phyloP scores from a whole-genome alignment of 2,329 filamentous ascomycete species.

The Alternaria panax region DNA sequence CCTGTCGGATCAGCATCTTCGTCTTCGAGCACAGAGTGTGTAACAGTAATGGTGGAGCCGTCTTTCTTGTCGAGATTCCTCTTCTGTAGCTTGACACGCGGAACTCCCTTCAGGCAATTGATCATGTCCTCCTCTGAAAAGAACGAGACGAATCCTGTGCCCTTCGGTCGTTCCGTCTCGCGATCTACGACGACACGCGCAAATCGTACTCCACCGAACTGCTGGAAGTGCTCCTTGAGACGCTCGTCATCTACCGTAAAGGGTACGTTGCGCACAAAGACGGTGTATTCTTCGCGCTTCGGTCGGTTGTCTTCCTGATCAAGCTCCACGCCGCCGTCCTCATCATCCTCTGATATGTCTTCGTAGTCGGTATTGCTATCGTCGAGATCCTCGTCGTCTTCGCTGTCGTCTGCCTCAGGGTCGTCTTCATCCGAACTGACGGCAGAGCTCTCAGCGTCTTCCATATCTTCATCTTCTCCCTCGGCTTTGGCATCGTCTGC shows the following conservation, averaged over 20 bases:
- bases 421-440: constrained; percentile 52
- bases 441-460: constrained; percentile 48
- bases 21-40: constrained; percentile 84
- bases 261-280: constrained; percentile 94
- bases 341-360: constrained; percentile 47
- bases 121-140: constrained; percentile 77
- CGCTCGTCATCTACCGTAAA: constrained; percentile 85
- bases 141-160: constrained; percentile 96
- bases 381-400: constrained; percentile 49
- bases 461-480: constrained; percentile 48
- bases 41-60: constrained; percentile 45
- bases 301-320: constrained; percentile 38
- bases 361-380: constrained; percentile 52
- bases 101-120: constrained; percentile 77
- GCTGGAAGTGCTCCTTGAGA: constrained; percentile 83
- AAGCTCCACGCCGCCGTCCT: constrained; percentile 48
- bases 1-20: constrained; percentile 82
- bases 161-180: constrained; percentile 83
- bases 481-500: constrained; percentile 53
- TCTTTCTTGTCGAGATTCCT: constrained; percentile 46
- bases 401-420: constrained; percentile 49
- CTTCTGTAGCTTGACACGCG: constrained; percentile 55
- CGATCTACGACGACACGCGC: constrained; percentile 90
- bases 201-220: constrained; percentile 89
- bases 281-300: constrained; percentile 73